These are phyloP conservation scores for Sporopachydermia lactativora DNA, from an alignment of 805 yeast genomes.

Conservation along the genomic window DNA sequence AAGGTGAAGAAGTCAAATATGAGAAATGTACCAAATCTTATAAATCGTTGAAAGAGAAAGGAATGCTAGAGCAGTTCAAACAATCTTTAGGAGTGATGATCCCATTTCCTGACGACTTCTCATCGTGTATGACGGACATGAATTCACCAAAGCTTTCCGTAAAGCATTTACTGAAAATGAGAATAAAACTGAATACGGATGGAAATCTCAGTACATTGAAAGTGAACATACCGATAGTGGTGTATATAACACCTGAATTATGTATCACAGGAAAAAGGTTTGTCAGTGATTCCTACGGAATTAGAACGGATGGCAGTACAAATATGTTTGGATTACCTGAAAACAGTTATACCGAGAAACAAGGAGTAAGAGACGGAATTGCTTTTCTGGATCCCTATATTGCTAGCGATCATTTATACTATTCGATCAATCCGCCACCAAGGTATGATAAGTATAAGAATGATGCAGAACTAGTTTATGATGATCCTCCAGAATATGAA, in stretches of 20 bases:
- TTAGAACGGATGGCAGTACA: conserved; percentile 1
- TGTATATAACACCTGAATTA: background rate
- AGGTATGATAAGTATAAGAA: conserved; percentile 1
- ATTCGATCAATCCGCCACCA: conserved; percentile 1
- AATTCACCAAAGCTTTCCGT: conserved; percentile 1
- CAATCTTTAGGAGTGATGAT: conserved; percentile 1
- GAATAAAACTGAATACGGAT: conserved; percentile 1
- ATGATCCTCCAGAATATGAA: conserved; percentile 1
- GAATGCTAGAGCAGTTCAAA: conserved; percentile 1
- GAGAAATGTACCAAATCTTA: conserved; percentile 1
- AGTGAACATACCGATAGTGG: conserved; percentile 1
- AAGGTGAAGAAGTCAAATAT: conserved; percentile 1
- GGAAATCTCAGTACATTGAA: conserved; percentile 1
- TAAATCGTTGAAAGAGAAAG: conserved; percentile 1
- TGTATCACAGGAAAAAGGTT: conserved; percentile 1
- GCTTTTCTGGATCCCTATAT: conserved; percentile 1
- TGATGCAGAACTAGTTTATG: conserved; percentile 1
- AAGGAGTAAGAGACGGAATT: conserved; percentile 1
- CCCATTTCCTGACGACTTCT: conserved; percentile 1
- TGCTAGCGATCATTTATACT: conserved; percentile 1
- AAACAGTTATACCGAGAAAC: conserved; percentile 1
- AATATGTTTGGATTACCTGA: conserved; percentile 1
- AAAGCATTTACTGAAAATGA: conserved; percentile 1
- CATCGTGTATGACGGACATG: conserved; percentile 1
- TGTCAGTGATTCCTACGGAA: conserved; percentile 1